phyloP scores from a whole-genome alignment of 2,329 filamentous ascomycete genomes.

The Fusarium sp. region DNA sequence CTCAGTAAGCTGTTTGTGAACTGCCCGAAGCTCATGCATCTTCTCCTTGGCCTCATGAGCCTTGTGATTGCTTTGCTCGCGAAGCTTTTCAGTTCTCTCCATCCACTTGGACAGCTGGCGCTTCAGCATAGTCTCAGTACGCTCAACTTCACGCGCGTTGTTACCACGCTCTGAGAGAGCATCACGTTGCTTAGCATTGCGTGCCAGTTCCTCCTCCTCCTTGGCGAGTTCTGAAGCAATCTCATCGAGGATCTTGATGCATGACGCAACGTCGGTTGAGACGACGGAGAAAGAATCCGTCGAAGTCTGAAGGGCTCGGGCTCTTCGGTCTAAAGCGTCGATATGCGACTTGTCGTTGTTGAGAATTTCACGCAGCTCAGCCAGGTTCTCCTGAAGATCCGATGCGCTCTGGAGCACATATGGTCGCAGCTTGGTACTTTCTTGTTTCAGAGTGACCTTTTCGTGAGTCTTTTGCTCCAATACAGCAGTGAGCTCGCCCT shows the following conservation, averaged over 20 bases:
- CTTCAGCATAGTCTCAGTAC: conserved; percentile 84
- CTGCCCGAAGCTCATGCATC: conserved; percentile 88
- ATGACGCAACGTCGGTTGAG: conserved; percentile 84
- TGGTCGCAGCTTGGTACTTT: conserved; percentile 88
- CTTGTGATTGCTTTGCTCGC: conserved; percentile 84
- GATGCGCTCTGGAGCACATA: conserved; percentile 92
- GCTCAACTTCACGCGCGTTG: conserved; percentile 90
- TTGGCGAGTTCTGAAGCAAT: conserved; percentile 85
- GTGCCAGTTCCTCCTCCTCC: conserved; percentile 89
- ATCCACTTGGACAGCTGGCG: conserved; percentile 88
- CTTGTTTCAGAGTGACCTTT: conserved; percentile 79
- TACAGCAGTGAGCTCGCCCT: conserved; percentile 77
- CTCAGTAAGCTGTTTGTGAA: conserved; percentile 84
- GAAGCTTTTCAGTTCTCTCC: conserved; percentile 86
- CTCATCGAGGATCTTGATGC: conserved; percentile 90
- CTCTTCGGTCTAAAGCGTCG: conserved; percentile 85
- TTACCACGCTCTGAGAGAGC: conserved; percentile 89
- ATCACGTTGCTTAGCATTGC: conserved; percentile 85
- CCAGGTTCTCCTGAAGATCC: conserved; percentile 82
- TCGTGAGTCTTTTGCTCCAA: conserved; percentile 79
- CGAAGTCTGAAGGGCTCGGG: conserved; percentile 91
- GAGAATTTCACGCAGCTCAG: conserved; percentile 84
- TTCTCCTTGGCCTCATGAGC: conserved; percentile 83
- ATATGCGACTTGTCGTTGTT: conserved; percentile 85
- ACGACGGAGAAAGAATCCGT: conserved; percentile 90